Conservation (phyloP, 2,329 filamentous ascomycete species). For the Epichloe sylvatica region DNA sequence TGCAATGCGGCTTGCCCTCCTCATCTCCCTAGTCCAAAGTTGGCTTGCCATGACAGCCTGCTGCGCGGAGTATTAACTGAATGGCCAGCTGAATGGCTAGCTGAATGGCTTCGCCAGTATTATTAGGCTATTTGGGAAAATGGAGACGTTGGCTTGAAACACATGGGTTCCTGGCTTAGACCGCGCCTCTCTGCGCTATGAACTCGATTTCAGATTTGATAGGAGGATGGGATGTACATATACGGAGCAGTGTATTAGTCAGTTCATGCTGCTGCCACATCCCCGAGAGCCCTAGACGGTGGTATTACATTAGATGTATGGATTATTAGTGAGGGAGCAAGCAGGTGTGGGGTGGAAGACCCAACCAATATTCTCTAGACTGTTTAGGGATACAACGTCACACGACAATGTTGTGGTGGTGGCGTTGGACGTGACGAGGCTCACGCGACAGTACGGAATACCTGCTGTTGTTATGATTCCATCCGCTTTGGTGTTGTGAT, state of each 20-base stretch:
- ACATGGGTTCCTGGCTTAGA: conserved; percentile 5
- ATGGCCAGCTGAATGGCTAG: not conserved
- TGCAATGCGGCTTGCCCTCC: not conserved
- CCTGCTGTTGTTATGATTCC: too few relatives aligned
- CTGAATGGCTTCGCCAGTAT: not conserved
- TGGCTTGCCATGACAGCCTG: not conserved
- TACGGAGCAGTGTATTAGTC: too few relatives aligned
- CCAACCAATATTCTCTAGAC: too few relatives aligned
- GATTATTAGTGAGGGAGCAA: too few relatives aligned
- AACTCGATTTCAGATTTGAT: not conserved
- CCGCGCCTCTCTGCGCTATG: not conserved
- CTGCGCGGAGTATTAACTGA: not conserved
- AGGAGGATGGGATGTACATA: too few relatives aligned
- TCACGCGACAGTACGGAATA: too few relatives aligned
- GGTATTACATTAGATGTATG: too few relatives aligned
- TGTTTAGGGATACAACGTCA: too few relatives aligned
- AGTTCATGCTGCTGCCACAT: too few relatives aligned
- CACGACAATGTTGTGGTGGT: not conserved
- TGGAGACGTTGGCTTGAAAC: conserved; percentile 1
- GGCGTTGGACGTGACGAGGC: not conserved
- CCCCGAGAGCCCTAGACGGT: too few relatives aligned
- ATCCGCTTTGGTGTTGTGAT: too few relatives aligned
- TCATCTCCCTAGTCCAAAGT: not conserved
- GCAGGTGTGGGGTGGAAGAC: too few relatives aligned
- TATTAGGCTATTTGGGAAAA: not conserved